Evolutionary conservation across 2,329 filamentous ascomycete species (phyloP).

Genomic region (Metarhizium album): DNA sequence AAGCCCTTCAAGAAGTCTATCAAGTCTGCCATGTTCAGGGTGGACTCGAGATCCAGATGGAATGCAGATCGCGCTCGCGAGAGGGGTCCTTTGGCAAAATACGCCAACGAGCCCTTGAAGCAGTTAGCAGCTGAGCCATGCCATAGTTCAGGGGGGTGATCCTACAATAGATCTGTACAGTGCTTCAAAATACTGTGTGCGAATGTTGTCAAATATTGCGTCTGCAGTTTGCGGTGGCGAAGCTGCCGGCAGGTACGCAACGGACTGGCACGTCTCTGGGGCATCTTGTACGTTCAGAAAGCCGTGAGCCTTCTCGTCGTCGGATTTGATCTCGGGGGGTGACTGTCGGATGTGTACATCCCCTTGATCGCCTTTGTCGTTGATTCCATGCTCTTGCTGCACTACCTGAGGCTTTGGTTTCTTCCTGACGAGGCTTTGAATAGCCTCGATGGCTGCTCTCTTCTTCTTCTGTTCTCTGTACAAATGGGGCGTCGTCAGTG

Average conservation of each 20-base stretch:
- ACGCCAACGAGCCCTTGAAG: slow-evolving; percentile 60
- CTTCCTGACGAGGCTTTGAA: slow-evolving; percentile 50
- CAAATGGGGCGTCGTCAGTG: slow-evolving; percentile 32
- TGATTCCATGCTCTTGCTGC: slow-evolving; percentile 22
- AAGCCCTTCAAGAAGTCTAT: slow-evolving; percentile 59
- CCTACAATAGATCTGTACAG: slow-evolving; percentile 53
- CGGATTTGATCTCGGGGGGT: slow-evolving; percentile 5
- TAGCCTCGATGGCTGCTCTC: slow-evolving; percentile 49
- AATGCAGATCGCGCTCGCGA: slow-evolving; percentile 65
- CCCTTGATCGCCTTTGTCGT: slow-evolving; percentile 10
- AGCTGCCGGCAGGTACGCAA: slow-evolving; percentile 5
- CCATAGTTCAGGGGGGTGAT: slow-evolving; percentile 9
- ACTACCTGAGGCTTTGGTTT: slow-evolving; percentile 34
- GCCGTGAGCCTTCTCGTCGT: background rate
- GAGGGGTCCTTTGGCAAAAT: slow-evolving; percentile 73
- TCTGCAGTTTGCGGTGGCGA: slow-evolving; percentile 31
- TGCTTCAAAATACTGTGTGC: slow-evolving; percentile 47
- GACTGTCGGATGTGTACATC: slow-evolving; percentile 10
- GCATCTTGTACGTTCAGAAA: background rate
- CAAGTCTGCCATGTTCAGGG: slow-evolving; percentile 51
- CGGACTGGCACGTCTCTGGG: background rate
- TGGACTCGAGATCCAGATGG: slow-evolving; percentile 49
- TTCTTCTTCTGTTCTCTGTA: slow-evolving; percentile 44
- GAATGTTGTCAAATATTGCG: slow-evolving; percentile 46
- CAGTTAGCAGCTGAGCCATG: background rate